Conservation (phyloP, 176 grass and related monocot species). For the Zoysia pacifica region DNA sequence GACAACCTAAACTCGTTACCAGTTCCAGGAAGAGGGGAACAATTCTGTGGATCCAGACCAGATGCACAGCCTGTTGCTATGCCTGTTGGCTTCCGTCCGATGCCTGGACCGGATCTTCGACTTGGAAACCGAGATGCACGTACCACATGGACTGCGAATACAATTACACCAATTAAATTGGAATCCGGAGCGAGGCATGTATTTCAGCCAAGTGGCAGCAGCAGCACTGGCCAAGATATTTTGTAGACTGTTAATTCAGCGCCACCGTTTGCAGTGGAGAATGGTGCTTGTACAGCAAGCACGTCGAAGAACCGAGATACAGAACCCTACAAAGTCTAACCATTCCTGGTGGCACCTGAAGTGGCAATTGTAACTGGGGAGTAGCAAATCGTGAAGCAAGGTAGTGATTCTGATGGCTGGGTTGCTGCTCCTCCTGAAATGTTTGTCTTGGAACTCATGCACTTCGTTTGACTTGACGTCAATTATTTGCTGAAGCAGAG, state of each 20-base stretch:
- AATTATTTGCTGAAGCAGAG: too few relatives aligned
- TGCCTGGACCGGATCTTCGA: slow-evolving; percentile 24
- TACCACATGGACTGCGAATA: slow-evolving; percentile 10
- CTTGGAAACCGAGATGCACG: slow-evolving; percentile 2
- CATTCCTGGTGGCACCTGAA: not conserved
- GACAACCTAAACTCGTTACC: slow-evolving; percentile 8
- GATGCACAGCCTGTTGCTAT: slow-evolving; percentile 26
- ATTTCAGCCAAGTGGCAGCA: slow-evolving; percentile 41
- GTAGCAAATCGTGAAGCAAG: not conserved
- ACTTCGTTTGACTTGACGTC: too few relatives aligned
- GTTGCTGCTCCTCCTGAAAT: not conserved
- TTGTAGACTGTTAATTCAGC: slow-evolving; percentile 44
- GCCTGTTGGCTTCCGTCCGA: slow-evolving; percentile 4
- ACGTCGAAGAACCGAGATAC: slow-evolving; percentile 34
- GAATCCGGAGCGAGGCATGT: slow-evolving; percentile 57
- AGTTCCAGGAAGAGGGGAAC: slow-evolving; percentile 9
- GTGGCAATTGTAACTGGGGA: not conserved
- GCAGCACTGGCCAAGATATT: slow-evolving; percentile 36
- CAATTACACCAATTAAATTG: slow-evolving; percentile 47
- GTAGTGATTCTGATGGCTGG: not conserved
- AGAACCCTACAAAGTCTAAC: slow-evolving; percentile 33
- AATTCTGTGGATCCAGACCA: slow-evolving; percentile 24
- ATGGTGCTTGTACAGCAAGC: slow-evolving; percentile 4
- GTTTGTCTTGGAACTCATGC: not conserved
- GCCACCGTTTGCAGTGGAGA: slow-evolving; percentile 39